Evolutionary conservation across 2,329 filamentous ascomycete genomes (phyloP), one percentile per base, ranked within the genome.

Genomic region (Colletotrichum brevisporum): DNA sequence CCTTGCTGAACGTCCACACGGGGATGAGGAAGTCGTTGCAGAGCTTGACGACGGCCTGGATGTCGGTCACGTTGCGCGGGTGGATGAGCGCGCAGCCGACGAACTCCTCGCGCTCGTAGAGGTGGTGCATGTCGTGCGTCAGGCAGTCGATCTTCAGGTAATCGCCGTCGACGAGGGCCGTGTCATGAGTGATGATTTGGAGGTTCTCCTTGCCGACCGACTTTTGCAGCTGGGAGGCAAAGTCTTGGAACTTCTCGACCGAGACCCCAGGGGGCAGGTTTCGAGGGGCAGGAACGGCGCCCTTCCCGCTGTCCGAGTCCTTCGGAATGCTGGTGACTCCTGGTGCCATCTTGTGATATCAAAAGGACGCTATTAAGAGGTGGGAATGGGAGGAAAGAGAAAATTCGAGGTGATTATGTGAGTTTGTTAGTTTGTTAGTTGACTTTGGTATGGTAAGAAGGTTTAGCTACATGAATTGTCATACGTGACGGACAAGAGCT

Each of bases 1-100:
- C 84, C 70, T 85, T 82, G 2, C 81, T 84, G 69, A 85, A 83
- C 10, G 84, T 84, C 74, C 83, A 87, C 50, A 86, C 76, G 1
- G 85, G 84, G 3, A 85, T 80, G 6, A 77, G 72, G 68, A 79
- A 80, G 56, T 83, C 76, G 71, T 86, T 86, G 39, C 81, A 82
- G 74, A 82, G 80, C 50, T 76, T 77, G 43, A 86, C 81, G 27
- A 86, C 76, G 1, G 74, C 74, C 73, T 86, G 84, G 3, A 86
- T 84, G 59, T 87, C 83, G 54, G 75, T 3, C 8, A 81, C 79
- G 36, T 77, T 73, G 4, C 74, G 67, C 4, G 75, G 74, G 12
- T 69, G 67, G 16, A 82, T 76, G 12, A 83, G 75, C 4, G 80
- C 80, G n/a, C 79, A 81, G 62, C 76, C 76, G 48, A 85, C 76